A percentile compares a stretch with the other conserved stretches of the same genome.
Conservation (phyloP, 1,284 basidiomycete genomes). For the Apiotrichum mycotoxinovorans region DNA sequence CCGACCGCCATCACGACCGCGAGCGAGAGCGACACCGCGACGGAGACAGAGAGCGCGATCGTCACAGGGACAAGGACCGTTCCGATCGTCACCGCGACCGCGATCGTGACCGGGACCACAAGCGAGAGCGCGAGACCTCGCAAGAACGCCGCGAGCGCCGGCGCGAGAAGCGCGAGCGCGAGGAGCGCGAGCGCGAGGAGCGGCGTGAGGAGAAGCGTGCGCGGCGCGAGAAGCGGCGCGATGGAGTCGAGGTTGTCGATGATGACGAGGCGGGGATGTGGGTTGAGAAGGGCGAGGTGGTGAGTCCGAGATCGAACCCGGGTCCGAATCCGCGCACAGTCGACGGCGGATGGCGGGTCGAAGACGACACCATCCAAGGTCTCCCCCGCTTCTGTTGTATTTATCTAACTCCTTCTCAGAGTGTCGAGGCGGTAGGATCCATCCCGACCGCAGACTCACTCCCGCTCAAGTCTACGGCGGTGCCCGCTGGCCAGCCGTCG, state of each 20-base stretch:
- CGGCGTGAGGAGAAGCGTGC: constrained; percentile 15
- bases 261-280: constrained; percentile 70
- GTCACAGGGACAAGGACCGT: no score
- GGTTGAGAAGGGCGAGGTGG: constrained; percentile 70
- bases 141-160: constrained; percentile 21
- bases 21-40: constrained; percentile 2
- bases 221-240: constrained; percentile 29
- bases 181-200: constrained; percentile 39
- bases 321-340: no score
- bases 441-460: constrained; percentile 78
- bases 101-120: constrained; percentile 3
- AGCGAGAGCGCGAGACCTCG: constrained; percentile 12
- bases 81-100: constrained; percentile 9
- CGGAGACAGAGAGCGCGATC: constrained; percentile 5
- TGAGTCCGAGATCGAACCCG: constrained; percentile 45
- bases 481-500: not conserved
- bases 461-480: constrained; percentile 57
- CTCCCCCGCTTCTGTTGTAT: no score
- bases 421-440: constrained; percentile 5
- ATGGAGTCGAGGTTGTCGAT: constrained; percentile 57
- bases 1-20: constrained; percentile 8
- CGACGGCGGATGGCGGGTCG: no score
- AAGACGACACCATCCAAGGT: no score
- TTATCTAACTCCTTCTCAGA: not conserved
- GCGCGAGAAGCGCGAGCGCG: constrained; percentile 14